A percentile compares a stretch with the other conserved stretches of the same genome.
Evolutionary conservation across 2,329 filamentous ascomycete genomes (phyloP).

Genomic region (Curvularia lunata): DNA sequence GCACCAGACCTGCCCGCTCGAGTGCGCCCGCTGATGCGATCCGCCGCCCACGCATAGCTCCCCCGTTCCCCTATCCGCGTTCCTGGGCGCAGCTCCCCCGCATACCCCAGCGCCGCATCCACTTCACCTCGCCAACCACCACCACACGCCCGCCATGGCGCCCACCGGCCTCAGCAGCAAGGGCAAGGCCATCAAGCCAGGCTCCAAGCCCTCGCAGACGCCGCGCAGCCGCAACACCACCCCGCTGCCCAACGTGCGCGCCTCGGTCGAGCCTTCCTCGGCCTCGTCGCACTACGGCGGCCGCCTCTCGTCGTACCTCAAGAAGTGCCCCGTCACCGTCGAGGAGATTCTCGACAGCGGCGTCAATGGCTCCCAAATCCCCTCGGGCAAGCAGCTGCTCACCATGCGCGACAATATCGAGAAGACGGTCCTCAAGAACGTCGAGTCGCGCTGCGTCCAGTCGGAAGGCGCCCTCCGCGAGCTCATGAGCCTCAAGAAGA

Average conservation of each 20-base stretch:
- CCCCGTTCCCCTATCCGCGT: neutral
- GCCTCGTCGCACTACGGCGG: constrained; percentile 68
- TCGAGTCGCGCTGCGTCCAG: constrained; percentile 63
- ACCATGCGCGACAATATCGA: constrained; percentile 71
- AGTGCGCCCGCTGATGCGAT: neutral
- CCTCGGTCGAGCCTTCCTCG: constrained; percentile 49
- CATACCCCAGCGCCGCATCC: constrained; percentile 10
- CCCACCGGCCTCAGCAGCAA: constrained; percentile 45
- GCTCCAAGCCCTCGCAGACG: constrained; percentile 36
- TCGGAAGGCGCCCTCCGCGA: constrained; percentile 78
- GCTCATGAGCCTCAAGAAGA: constrained; percentile 69
- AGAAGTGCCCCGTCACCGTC: constrained; percentile 65
- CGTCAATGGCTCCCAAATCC: constrained; percentile 58
- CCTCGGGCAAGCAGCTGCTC: constrained; percentile 68
- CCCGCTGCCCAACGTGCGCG: constrained; percentile 64
- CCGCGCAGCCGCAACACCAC: constrained; percentile 77
- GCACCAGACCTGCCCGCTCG: neutral
- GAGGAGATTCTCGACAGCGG: constrained; percentile 73
- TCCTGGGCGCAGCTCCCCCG: constrained; percentile 16
- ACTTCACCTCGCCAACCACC: neutral
- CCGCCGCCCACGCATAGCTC: neutral
- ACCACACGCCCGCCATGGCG: constrained; percentile 37
- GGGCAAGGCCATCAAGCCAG: constrained; percentile 60
- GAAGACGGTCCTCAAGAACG: constrained; percentile 54
- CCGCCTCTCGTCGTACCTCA: constrained; percentile 58